Evolutionary conservation across 2,329 filamentous ascomycete species (phyloP), one percentile per base, ranked within the genome.

Genomic region (Colletotrichum lentis): DNA sequence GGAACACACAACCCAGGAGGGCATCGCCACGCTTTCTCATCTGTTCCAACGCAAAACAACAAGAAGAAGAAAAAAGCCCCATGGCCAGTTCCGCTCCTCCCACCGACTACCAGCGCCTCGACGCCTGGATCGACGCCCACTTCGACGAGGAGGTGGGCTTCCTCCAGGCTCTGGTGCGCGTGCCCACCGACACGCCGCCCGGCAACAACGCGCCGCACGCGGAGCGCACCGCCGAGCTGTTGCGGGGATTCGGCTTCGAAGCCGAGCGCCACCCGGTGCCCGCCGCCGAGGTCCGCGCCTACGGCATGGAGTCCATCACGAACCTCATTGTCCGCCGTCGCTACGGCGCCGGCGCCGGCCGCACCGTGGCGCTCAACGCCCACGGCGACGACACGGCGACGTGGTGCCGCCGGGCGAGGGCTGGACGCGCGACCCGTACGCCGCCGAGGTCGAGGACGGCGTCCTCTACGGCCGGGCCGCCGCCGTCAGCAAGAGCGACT

Each of bases 321-420:
- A 68, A 68, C 41, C 60, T 68, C 20, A 60, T 68, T 22, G 60
- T 68, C 16, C 65, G 65, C 47, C 65, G 65, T 31, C 54, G 18
- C 22, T 68, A 64, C 43, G 54, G 35, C 20, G 18, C 41, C 3
- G 43, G 43, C 12, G 46, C 46, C 27, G 64, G 65, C 49, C 65
- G 65, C 2, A 68, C 65, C 6, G 44, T 68, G 6, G 65, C 65
- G 3, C 60, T 68, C 41, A 68, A 68, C 35, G 65, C 65, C 22
- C 65, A 68, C 54, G 65, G 65, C 47, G 65, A 68, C 59, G 63
- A 18, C 65, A 68, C 54, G 65, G 65, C 47, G 65, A 68, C 59
- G 63, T 66, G 39, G 63, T 66, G 2, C 63, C 63, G 3, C 63
- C 63, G 4, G 63, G 63, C 41, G 63, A 66, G 22, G 63, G 63